Conservation (phyloP, 2,329 filamentous ascomycete species). For the Pseudogymnoascus sp. region DNA sequence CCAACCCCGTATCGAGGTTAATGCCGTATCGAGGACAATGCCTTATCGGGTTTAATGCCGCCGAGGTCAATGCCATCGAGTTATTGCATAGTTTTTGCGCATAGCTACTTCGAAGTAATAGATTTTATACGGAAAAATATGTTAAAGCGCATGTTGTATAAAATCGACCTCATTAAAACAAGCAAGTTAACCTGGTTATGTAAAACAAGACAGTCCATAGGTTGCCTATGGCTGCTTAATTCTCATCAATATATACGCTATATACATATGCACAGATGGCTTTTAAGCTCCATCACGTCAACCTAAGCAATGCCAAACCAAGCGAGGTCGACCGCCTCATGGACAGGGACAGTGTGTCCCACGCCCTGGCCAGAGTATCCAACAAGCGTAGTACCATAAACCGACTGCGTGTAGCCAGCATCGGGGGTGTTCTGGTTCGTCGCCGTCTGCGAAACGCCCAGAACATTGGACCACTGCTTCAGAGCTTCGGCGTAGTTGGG, state of each 20-base stretch:
- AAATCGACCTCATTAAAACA: background rate
- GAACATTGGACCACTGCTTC: conserved; percentile 42
- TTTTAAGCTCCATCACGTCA: background rate
- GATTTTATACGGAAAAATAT: background rate
- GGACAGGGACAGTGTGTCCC: conserved; percentile 28
- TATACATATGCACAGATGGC: background rate
- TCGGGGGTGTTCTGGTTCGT: conserved; percentile 23
- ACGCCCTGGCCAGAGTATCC: conserved; percentile 28
- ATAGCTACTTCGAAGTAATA: background rate
- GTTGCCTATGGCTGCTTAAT: background rate
- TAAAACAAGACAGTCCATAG: background rate
- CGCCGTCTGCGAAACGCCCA: conserved; percentile 23
- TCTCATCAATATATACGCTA: background rate
- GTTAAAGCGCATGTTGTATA: no score
- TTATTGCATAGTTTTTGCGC: background rate
- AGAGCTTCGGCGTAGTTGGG: conserved; percentile 36
- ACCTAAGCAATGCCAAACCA: conserved; percentile 17
- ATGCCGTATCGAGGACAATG: no score
- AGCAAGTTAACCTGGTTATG: background rate
- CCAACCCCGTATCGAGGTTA: no score
- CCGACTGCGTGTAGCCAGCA: conserved; percentile 27
- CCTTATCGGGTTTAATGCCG: background rate
- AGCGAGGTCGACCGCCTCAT: conserved; percentile 25
- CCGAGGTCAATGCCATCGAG: background rate
- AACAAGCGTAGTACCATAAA: conserved; percentile 29